These are phyloP conservation scores for Scutellaria barbata DNA, from an alignment of 257 asterid genomes.

Conservation along the genomic window DNA sequence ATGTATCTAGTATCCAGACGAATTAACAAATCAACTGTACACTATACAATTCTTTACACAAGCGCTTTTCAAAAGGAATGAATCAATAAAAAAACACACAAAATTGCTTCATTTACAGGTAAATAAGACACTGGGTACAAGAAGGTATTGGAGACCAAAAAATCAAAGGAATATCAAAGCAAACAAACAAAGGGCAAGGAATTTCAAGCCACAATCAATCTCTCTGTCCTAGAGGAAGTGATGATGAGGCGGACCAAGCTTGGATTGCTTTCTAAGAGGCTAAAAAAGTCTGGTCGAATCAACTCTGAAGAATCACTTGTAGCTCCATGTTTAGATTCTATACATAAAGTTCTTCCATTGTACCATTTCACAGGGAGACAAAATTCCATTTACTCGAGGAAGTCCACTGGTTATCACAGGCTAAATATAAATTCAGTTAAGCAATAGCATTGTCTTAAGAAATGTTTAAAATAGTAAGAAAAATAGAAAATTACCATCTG, in stretches of 20 bases:
- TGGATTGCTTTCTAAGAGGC: constrained; percentile 48
- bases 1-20: not conserved
- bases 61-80: constrained; percentile 27
- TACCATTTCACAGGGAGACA: not conserved
- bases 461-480: constrained; percentile 4
- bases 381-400: constrained; percentile 9
- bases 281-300: constrained; percentile 42
- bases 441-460: constrained; percentile 9
- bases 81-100: constrained; percentile 39
- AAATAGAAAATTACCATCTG: constrained; percentile 37
- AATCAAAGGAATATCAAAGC: constrained; percentile 43
- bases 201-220: constrained; percentile 23
- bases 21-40: constrained; percentile 25
- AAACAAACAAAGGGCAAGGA: constrained; percentile 25
- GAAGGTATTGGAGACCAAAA: constrained; percentile 39
- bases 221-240: constrained; percentile 27
- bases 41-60: constrained; percentile 34
- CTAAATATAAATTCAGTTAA: not conserved
- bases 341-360: not conserved
- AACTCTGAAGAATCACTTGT: constrained; percentile 48
- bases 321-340: constrained; percentile 43
- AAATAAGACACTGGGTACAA: constrained; percentile 25
- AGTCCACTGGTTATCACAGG: constrained; percentile 22
- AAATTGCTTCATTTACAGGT: constrained; percentile 37
- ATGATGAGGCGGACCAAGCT: constrained; percentile 33